phyloP scores from a whole-genome alignment of 1,284 basidiomycete genomes.

The Pyrrhoderma noxium region DNA sequence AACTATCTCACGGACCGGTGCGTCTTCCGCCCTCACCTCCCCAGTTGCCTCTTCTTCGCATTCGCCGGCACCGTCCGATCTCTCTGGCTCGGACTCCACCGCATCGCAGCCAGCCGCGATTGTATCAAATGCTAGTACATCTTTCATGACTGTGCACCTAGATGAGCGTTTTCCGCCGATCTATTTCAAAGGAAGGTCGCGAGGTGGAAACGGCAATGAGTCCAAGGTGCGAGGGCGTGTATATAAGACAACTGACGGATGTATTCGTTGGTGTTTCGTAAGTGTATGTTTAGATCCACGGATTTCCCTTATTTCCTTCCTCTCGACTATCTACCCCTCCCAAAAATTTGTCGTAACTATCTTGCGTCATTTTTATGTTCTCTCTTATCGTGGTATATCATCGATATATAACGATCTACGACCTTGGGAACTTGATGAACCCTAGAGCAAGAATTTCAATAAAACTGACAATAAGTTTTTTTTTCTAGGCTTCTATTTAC shows the following conservation, averaged over 20 bases:
- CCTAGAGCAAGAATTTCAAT: too few species aligned
- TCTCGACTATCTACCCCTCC: neutral
- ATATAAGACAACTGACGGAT: slow-evolving; percentile 42
- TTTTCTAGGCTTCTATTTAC: slow-evolving; percentile 41
- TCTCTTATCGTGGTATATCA: neutral
- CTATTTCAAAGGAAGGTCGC: slow-evolving; percentile 46
- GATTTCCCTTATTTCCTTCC: neutral
- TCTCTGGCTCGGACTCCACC: slow-evolving; percentile 1
- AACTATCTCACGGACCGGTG: neutral
- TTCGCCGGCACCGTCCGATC: neutral
- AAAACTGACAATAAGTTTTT: neutral
- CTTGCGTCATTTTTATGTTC: neutral
- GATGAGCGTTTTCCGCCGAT: slow-evolving; percentile 37
- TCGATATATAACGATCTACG: too few species aligned
- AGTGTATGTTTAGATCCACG: slow-evolving; percentile 25
- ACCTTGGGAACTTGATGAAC: too few species aligned
- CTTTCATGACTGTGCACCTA: slow-evolving; percentile 19
- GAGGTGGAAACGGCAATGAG: slow-evolving; percentile 37
- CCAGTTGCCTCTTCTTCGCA: slow-evolving; percentile 4
- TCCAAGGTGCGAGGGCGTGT: slow-evolving; percentile 50
- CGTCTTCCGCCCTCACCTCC: slow-evolving; percentile 13
- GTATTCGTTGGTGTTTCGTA: slow-evolving; percentile 59
- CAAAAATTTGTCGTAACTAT: neutral
- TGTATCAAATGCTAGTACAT: slow-evolving; percentile 13
- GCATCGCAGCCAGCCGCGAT: neutral